These are phyloP conservation scores for Candida berthetii DNA, from an alignment of 805 yeast species.

Conservation along the genomic window DNA sequence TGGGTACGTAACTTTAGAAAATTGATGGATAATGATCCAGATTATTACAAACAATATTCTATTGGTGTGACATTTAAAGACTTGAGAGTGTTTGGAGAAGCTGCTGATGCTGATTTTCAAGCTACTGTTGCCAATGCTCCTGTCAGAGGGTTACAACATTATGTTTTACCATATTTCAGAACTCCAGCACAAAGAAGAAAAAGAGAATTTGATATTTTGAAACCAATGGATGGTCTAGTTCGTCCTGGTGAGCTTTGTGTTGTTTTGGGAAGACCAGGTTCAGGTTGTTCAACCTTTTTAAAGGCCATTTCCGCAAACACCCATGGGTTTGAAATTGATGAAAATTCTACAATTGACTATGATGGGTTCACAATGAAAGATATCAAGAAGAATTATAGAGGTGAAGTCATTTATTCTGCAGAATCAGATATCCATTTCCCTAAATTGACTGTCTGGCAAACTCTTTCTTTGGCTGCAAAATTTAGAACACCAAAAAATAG, in stretches of 20 bases:
- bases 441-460: slow-evolving; percentile 59
- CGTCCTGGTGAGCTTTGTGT: slow-evolving; percentile 62
- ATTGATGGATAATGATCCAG: slow-evolving; percentile 48
- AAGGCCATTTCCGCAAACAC: slow-evolving; percentile 55
- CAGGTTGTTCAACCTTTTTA: slow-evolving; percentile 69
- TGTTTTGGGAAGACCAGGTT: slow-evolving; percentile 71
- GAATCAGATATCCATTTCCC: slow-evolving; percentile 68
- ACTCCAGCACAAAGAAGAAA: slow-evolving; percentile 16
- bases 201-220: slow-evolving; percentile 38
- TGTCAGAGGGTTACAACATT: slow-evolving; percentile 13
- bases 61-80: slow-evolving; percentile 54
- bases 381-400: slow-evolving; percentile 47
- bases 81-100: slow-evolving; percentile 55
- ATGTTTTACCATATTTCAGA: slow-evolving; percentile 10
- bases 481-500: slow-evolving; percentile 59
- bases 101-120: slow-evolving; percentile 60
- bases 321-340: slow-evolving; percentile 48
- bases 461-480: slow-evolving; percentile 56
- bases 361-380: slow-evolving; percentile 50
- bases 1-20: slow-evolving; percentile 61
- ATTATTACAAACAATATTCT: slow-evolving; percentile 49
- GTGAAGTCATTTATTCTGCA: slow-evolving; percentile 67
- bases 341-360: slow-evolving; percentile 40
- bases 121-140: slow-evolving; percentile 47
- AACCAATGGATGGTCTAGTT: slow-evolving; percentile 60